Base-by-base conservation (phyloP, 2,329 filamentous ascomycete genomes). In the Fusarium tricinctum region DNA sequence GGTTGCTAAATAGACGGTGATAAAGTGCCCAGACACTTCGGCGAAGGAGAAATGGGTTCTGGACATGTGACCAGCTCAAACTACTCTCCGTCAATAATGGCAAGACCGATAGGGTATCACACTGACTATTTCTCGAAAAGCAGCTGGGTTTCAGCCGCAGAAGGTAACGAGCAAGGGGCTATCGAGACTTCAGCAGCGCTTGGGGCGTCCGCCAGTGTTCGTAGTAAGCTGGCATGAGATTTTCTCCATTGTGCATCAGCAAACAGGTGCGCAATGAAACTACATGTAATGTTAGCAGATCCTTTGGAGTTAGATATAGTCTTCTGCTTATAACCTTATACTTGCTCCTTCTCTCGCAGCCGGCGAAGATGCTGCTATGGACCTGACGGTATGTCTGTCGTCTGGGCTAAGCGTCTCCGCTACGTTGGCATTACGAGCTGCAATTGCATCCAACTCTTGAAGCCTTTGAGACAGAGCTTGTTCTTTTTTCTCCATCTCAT, bases 101-200 rank as follows among this genome's bases (percentile, higher is more conserved):
- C 5, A 2, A 19, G 3, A 35, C 14, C 0, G 8, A n/a, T 26
- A 6, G 5, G 7, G 8, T 6, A 3, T 10, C 0, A 10, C 0
- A 44, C 62, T 66, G 1, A 58, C 64, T 68, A 68, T 35, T 68
- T 68, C 1, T 63, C 63, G 7, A 68, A 68, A 0, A 64, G 9
- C 13, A 54, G 23, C 0, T 47, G 40, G 2, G 52, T 35, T 46
- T 68, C 64, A 0, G 17, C 35, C 3, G 42, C 58, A 1, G 63
- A 58, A 0, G 58, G 63, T 2, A 68, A 12, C 3, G 44, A 28
- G 9, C 64, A 63, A 0, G 63, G 64, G 0, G 35, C 58, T 47
- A 68, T 48, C 0, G 52, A 68, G 3, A 39, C 44, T 2, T 63
- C 63, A n/a, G 19, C 53, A 0, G 23, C 19, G 1, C 32, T 58